phyloP scores from a whole-genome alignment of 371 early-diverging fungal genomes.

The Conidiobolus incongruus region DNA sequence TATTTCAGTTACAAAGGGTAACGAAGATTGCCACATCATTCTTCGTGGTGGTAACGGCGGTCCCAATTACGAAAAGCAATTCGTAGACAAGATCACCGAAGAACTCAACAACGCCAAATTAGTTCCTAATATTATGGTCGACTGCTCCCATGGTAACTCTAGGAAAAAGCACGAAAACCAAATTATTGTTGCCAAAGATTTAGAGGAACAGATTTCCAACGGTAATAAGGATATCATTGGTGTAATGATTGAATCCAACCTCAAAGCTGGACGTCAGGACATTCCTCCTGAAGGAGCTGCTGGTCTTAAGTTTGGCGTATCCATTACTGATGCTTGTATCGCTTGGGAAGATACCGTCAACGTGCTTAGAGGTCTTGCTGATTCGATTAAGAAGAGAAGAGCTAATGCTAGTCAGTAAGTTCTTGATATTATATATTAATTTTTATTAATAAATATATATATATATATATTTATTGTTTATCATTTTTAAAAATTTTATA shows the following conservation, averaged over 20 bases:
- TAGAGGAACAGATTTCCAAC: slow-evolving; percentile 35
- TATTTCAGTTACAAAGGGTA: slow-evolving; percentile 47
- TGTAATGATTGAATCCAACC: slow-evolving; percentile 85
- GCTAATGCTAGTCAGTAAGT: neutral
- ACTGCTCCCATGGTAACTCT: slow-evolving; percentile 82
- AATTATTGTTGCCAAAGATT: slow-evolving; percentile 44
- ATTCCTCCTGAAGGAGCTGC: slow-evolving; percentile 39
- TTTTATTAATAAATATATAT: no score
- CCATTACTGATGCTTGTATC: slow-evolving; percentile 71
- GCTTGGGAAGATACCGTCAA: slow-evolving; percentile 49
- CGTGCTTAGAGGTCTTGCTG: slow-evolving; percentile 39
- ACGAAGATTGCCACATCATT: slow-evolving; percentile 8
- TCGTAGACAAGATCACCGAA: slow-evolving; percentile 28
- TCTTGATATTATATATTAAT: no score
- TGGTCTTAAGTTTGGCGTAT: slow-evolving; percentile 51
- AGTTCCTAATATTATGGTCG: slow-evolving; percentile 57
- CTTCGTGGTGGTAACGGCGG: slow-evolving; percentile 57
- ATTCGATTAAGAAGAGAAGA: slow-evolving; percentile 27
- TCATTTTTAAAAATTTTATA: no score
- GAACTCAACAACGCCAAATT: slow-evolving; percentile 39
- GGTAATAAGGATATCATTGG: slow-evolving; percentile 49
- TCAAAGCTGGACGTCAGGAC: slow-evolving; percentile 58
- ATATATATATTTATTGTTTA: no score
- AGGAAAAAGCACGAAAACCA: slow-evolving; percentile 58
- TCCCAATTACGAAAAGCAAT: slow-evolving; percentile 66